Conservation (phyloP, 768 basidiomycete genomes). For the Pleurotus tuber-regium region DNA sequence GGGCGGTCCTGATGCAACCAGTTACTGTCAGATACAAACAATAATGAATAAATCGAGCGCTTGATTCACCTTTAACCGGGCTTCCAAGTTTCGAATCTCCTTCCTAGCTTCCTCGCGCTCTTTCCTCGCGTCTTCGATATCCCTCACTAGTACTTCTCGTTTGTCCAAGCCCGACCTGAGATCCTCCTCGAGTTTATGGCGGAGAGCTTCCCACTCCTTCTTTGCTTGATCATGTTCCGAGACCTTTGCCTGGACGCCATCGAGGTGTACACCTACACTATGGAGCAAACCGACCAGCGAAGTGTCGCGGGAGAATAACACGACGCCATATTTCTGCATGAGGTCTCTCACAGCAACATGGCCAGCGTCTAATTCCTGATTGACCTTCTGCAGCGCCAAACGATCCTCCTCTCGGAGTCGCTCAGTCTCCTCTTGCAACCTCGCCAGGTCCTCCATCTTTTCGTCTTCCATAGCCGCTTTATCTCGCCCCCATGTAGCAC, state of each 20-base stretch:
- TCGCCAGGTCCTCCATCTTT: conserved; percentile 42
- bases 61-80: conserved; percentile 33
- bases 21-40: background rate
- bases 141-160: conserved; percentile 43
- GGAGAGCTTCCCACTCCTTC: conserved; percentile 45
- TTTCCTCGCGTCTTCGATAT: conserved; percentile 51
- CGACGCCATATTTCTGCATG: conserved; percentile 55
- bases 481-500: conserved; percentile 50
- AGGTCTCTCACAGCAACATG: conserved; percentile 46
- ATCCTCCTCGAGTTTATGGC: conserved; percentile 49
- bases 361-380: conserved; percentile 51
- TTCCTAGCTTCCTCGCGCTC: conserved; percentile 50
- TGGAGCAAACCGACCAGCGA: conserved; percentile 47
- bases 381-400: conserved; percentile 32
- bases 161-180: conserved; percentile 43
- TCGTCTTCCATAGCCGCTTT: conserved; percentile 46
- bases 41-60: background rate
- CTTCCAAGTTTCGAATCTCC: conserved; percentile 36
- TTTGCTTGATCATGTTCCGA: conserved; percentile 40
- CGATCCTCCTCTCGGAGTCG: conserved; percentile 37
- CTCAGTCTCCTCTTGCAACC: conserved; percentile 50
- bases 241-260: conserved; percentile 42
- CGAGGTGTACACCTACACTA: conserved; percentile 51
- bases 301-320: conserved; percentile 48
- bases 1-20: conserved; percentile 13